Evolutionary conservation across 2,329 filamentous ascomycete genomes (phyloP).

Genomic region (Dactylellina drechsleri): DNA sequence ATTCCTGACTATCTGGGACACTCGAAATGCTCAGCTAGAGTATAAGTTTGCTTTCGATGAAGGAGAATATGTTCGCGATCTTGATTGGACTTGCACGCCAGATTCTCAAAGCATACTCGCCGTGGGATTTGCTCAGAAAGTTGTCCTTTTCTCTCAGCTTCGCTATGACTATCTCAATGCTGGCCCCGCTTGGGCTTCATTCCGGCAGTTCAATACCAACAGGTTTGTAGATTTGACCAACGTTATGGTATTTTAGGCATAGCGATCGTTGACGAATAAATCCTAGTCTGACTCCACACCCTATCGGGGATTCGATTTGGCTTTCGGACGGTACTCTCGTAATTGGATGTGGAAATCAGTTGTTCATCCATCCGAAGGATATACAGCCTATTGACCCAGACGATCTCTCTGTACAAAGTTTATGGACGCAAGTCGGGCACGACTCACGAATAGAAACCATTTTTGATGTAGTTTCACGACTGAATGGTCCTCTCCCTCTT

Average conservation of each 20-base stretch:
- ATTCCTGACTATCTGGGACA: slow-evolving; percentile 89
- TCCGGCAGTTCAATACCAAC: slow-evolving; percentile 82
- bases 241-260: background rate
- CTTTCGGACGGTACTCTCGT: slow-evolving; percentile 84
- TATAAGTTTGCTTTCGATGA: slow-evolving; percentile 73
- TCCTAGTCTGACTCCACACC: slow-evolving; percentile 76
- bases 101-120: slow-evolving; percentile 88
- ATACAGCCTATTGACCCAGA: slow-evolving; percentile 66
- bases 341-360: slow-evolving; percentile 87
- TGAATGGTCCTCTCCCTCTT: slow-evolving; percentile 87
- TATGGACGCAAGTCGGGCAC: slow-evolving; percentile 65
- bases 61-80: slow-evolving; percentile 80
- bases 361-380: slow-evolving; percentile 84
- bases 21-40: slow-evolving; percentile 81
- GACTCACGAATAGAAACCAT: slow-evolving; percentile 71
- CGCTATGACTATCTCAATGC: slow-evolving; percentile 91
- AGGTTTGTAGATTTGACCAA: slow-evolving; percentile 62
- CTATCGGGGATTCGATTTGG: slow-evolving; percentile 94
- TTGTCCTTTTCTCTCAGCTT: slow-evolving; percentile 84
- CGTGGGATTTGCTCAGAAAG: slow-evolving; percentile 88
- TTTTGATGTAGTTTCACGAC: slow-evolving; percentile 80
- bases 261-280: slow-evolving; percentile 3
- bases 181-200: slow-evolving; percentile 86
- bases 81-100: slow-evolving; percentile 93
- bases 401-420: slow-evolving; percentile 59